Evolutionary conservation across 2,329 filamentous ascomycete species (phyloP).

Genomic region (Xylaria sp.): DNA sequence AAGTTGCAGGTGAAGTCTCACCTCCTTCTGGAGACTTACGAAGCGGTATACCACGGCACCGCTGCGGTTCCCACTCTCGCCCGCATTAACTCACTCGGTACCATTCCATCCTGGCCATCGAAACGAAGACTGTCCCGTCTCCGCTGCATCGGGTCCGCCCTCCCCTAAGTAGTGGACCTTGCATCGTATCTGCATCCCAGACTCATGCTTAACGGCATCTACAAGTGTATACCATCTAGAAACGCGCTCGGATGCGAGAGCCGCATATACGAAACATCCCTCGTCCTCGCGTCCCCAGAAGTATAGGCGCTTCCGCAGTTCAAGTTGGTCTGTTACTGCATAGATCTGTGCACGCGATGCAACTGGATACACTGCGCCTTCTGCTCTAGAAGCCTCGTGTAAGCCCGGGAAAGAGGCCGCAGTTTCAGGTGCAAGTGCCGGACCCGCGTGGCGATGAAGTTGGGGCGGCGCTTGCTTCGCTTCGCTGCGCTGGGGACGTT

Average conservation of each 20-base stretch:
- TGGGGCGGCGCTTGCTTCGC: background rate
- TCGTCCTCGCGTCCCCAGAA: background rate
- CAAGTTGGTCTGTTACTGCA: background rate
- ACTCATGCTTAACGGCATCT: background rate
- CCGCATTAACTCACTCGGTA: background rate
- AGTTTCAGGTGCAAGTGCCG: background rate
- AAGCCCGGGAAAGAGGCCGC: too few species aligned
- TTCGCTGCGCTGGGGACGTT: too few species aligned
- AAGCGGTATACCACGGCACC: background rate
- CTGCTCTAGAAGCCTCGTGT: background rate
- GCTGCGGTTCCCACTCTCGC: background rate
- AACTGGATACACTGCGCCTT: background rate
- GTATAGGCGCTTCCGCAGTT: background rate
- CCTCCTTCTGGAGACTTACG: background rate
- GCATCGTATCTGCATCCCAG: background rate
- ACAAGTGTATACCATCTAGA: too few species aligned
- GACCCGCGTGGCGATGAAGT: background rate
- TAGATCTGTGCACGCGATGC: background rate
- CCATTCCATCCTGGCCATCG: too few species aligned
- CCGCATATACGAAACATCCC: background rate
- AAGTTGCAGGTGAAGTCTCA: background rate
- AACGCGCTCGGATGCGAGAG: background rate
- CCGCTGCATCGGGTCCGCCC: too few species aligned
- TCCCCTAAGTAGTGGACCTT: background rate
- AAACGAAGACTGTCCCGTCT: too few species aligned